Conservation (phyloP, 768 basidiomycete genomes). For the Phylloporus rhodoxanthus region DNA sequence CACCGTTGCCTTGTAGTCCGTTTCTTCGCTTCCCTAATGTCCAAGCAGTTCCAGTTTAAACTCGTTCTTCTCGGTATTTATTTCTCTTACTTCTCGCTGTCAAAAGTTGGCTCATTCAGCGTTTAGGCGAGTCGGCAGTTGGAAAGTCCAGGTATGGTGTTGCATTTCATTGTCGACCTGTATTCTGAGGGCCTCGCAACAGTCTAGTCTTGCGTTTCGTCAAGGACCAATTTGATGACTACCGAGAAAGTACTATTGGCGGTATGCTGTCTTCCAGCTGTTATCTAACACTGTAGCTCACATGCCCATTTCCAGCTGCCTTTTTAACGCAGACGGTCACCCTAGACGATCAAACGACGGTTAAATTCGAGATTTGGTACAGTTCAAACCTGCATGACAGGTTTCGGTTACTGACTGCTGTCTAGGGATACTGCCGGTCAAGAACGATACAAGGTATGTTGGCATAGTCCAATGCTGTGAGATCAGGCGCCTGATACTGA, state of each 20-base stretch:
- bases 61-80: slow-evolving; percentile 84
- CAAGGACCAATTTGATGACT: slow-evolving; percentile 93
- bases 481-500: neutral
- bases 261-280: slow-evolving; percentile 37
- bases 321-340: slow-evolving; percentile 98
- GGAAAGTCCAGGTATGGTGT: slow-evolving; percentile 82
- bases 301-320: slow-evolving; percentile 53
- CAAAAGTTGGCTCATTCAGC: slow-evolving; percentile 6
- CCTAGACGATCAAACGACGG: slow-evolving; percentile 79
- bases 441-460: slow-evolving; percentile 82
- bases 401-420: neutral
- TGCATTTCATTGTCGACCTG: slow-evolving; percentile 15
- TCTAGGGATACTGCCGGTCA: slow-evolving; percentile 92
- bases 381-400: slow-evolving; percentile 13
- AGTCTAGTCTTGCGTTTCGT: slow-evolving; percentile 95
- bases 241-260: slow-evolving; percentile 91
- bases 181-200: slow-evolving; percentile 21
- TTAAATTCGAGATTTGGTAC: slow-evolving; percentile 98
- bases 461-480: neutral
- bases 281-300: slow-evolving; percentile 11
- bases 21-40: slow-evolving; percentile 48
- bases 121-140: slow-evolving; percentile 89
- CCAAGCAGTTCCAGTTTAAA: slow-evolving; percentile 92
- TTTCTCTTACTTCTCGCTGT: neutral
- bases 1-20: slow-evolving; percentile 1